Conservation (phyloP, 257 asterid genomes). For the Paulownia fortunei region DNA sequence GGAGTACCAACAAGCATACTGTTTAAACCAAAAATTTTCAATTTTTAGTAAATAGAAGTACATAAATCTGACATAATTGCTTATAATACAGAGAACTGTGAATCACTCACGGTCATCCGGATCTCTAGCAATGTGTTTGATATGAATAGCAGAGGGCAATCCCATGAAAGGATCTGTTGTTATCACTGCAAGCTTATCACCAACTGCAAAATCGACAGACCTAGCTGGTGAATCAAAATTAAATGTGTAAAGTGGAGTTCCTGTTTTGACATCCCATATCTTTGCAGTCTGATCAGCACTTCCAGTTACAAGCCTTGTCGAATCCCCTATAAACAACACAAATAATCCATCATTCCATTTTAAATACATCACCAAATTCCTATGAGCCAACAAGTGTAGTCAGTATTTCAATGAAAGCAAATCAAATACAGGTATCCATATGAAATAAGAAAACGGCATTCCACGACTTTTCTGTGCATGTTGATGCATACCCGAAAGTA, state of each 20-base stretch:
- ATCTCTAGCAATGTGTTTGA: constrained; percentile 68
- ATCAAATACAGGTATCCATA: neutral
- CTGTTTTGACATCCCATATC: constrained; percentile 79
- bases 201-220: constrained; percentile 81
- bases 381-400: neutral
- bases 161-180: constrained; percentile 95
- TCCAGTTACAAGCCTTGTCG: constrained; percentile 78
- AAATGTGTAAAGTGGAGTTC: constrained; percentile 68
- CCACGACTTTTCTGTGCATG: neutral
- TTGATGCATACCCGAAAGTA: neutral
- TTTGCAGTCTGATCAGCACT: constrained; percentile 96
- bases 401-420: neutral
- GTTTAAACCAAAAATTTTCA: neutral
- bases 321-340: constrained; percentile 66
- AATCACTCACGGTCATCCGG: constrained; percentile 68
- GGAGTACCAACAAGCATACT: neutral
- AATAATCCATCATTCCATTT: neutral
- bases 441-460: neutral
- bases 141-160: constrained; percentile 77
- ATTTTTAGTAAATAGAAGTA: neutral
- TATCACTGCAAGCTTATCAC: constrained; percentile 81
- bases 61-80: neutral
- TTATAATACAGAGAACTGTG: neutral
- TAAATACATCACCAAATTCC: neutral
- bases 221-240: constrained; percentile 80